Evolutionary conservation across 345 rosid genomes (phyloP).

Genomic region (Raphanus sativus): DNA sequence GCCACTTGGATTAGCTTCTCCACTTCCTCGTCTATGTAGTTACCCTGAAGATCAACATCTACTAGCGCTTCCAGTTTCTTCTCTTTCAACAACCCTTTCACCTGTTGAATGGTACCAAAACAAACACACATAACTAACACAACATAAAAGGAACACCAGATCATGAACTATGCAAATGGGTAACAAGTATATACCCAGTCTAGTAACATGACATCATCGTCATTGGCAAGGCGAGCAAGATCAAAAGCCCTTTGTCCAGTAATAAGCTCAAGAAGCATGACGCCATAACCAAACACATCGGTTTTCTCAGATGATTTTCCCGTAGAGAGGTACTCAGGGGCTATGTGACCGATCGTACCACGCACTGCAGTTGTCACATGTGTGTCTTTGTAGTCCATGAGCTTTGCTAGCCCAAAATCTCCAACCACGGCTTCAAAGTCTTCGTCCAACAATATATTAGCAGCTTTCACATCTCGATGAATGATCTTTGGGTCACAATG

Average conservation of each 20-base stretch:
- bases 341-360: constrained; percentile 97
- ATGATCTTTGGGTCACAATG: constrained; percentile 98
- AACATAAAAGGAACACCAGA: background rate
- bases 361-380: constrained; percentile 97
- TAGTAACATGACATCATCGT: constrained; percentile 94
- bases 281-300: constrained; percentile 95
- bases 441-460: constrained; percentile 90
- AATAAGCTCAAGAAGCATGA: constrained; percentile 85
- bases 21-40: constrained; percentile 74
- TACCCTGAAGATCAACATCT: constrained; percentile 66
- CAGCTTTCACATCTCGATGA: constrained; percentile 99
- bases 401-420: constrained; percentile 93
- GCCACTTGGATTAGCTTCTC: constrained; percentile 95
- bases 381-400: constrained; percentile 93
- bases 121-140: constrained; percentile 13
- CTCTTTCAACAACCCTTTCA: constrained; percentile 87
- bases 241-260: constrained; percentile 95
- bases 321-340: constrained; percentile 96
- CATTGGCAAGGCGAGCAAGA: constrained; percentile 89
- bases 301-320: constrained; percentile 98
- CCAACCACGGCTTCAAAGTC: constrained; percentile 94
- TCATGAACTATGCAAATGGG: background rate
- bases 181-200: constrained; percentile 67
- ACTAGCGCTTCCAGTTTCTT: constrained; percentile 77
- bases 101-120: constrained; percentile 46